Evolutionary conservation across 441 rosid species (phyloP).

Genomic region (Aleurites moluccanus): DNA sequence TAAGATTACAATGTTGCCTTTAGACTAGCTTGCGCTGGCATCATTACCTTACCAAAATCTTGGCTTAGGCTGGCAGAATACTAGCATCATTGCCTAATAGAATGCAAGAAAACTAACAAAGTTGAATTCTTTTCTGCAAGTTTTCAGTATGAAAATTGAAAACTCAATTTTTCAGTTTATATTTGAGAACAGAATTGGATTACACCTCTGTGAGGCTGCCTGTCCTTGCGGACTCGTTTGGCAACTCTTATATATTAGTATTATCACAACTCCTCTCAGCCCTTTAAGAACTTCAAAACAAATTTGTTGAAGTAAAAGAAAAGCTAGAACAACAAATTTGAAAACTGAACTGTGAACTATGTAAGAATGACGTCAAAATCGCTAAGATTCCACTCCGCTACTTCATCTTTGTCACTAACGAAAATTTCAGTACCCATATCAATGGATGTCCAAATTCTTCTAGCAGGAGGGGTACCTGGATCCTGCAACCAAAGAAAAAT

Average conservation of each 20-base stretch:
- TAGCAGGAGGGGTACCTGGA: constrained; percentile 60
- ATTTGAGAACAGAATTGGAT: constrained; percentile 4
- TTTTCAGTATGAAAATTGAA: not conserved
- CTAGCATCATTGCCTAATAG: not conserved
- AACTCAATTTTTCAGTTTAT: not conserved
- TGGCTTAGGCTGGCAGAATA: not conserved
- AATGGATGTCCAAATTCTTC: constrained; percentile 70
- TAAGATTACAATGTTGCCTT: not conserved
- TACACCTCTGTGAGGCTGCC: constrained; percentile 9
- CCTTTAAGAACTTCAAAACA: not conserved
- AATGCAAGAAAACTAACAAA: constrained; percentile 2
- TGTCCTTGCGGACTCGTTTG: constrained; percentile 28
- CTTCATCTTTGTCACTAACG: constrained; percentile 55
- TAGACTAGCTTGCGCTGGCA: not conserved
- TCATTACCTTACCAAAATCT: not conserved
- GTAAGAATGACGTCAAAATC: constrained; percentile 61
- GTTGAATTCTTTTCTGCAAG: not conserved
- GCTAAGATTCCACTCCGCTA: constrained; percentile 72
- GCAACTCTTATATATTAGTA: constrained; percentile 14
- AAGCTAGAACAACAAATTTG: not conserved
- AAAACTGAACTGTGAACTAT: constrained; percentile 11
- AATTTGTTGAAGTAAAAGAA: constrained; percentile 1
- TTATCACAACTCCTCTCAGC: not conserved
- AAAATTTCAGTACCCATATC: constrained; percentile 84
- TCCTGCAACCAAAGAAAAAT: constrained; percentile 52